phyloP scores from a whole-genome alignment of 1,139 yeast species.

The Kurtzmaniella quercitrusa region DNA sequence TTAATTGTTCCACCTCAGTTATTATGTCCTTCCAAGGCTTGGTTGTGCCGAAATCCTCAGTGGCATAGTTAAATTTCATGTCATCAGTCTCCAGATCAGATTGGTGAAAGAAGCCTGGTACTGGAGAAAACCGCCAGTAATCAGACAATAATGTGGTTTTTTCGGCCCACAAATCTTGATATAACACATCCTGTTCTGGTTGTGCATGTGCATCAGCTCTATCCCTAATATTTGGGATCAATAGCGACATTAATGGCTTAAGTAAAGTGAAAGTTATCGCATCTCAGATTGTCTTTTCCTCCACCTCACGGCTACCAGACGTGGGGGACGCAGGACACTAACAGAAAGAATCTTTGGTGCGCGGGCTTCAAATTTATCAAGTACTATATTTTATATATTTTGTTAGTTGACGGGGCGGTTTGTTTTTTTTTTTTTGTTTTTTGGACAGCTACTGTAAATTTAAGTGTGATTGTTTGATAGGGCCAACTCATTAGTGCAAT shows the following conservation, averaged over 20 bases:
- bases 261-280: neutral
- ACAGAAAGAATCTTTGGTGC: no score
- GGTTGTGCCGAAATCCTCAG: constrained; percentile 44
- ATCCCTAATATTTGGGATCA: constrained; percentile 30
- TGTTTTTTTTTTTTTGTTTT: no score
- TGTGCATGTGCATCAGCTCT: constrained; percentile 33
- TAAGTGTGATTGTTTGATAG: no score
- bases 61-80: constrained; percentile 41
- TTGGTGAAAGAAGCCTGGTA: constrained; percentile 52
- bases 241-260: constrained; percentile 20
- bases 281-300: neutral
- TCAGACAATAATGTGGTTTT: constrained; percentile 5
- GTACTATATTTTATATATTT: no score
- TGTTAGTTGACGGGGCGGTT: no score
- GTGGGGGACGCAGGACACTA: neutral
- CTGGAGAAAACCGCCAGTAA: constrained; percentile 41
- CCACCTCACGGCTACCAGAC: neutral
- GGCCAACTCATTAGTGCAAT: no score
- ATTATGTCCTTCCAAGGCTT: constrained; percentile 45
- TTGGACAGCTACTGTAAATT: no score
- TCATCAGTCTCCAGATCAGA: constrained; percentile 44
- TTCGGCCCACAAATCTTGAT: constrained; percentile 12
- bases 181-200: constrained; percentile 27
- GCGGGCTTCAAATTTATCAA: no score
- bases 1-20: constrained; percentile 30